phyloP scores from a whole-genome alignment of 352 stramenopile genomes.

The Bremia lactucae region DNA sequence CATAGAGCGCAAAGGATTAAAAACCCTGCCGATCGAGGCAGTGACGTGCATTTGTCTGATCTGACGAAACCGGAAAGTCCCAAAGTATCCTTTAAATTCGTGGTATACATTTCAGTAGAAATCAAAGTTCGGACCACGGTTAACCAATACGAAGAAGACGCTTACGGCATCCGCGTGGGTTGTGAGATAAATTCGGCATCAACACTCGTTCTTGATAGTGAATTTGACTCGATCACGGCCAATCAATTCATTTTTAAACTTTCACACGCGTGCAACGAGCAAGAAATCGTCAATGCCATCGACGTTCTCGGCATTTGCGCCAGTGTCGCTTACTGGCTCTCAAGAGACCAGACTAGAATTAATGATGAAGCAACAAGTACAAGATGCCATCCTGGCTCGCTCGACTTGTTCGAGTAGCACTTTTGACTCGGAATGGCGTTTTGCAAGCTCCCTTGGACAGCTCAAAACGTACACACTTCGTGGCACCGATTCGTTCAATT shows the following conservation, averaged over 20 bases:
- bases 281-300: conserved; percentile 1
- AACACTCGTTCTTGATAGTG: no score
- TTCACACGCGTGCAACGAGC: conserved; percentile 6
- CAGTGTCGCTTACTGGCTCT: conserved; percentile 19
- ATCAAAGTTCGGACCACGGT: no score
- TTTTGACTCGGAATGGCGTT: conserved; percentile 32
- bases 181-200: no score
- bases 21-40: no score
- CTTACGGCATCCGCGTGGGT: no score
- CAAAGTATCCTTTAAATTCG: no score
- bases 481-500: conserved; percentile 18
- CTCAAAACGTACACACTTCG: conserved; percentile 36
- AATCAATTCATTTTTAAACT: conserved; percentile 14
- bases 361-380: conserved; percentile 35
- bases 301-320: conserved; percentile 10
- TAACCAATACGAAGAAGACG: no score
- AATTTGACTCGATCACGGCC: no score
- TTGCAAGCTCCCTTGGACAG: conserved; percentile 22
- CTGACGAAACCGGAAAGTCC: no score
- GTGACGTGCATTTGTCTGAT: no score
- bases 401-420: conserved; percentile 6
- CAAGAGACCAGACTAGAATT: conserved; percentile 22
- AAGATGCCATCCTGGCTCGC: conserved; percentile 30
- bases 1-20: no score
- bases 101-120: no score